Evolutionary conservation across 2,329 filamentous ascomycete genomes (phyloP).

Genomic region (Fusarium clavum): DNA sequence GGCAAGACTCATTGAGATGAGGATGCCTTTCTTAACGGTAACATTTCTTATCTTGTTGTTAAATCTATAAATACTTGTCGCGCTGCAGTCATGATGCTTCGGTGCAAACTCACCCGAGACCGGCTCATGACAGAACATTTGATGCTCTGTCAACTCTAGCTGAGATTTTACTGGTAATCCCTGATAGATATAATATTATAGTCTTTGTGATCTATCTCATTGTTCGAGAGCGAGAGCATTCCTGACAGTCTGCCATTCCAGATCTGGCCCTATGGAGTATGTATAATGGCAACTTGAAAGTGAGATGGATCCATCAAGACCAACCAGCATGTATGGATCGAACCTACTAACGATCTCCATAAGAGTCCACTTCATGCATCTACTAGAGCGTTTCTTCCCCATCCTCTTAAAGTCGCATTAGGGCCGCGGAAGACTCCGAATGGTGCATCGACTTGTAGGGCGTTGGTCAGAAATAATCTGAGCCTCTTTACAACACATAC

Average conservation of each 20-base stretch:
- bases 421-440: not conserved
- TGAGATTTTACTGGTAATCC: not conserved
- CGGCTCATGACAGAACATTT: not conserved
- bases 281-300: not conserved
- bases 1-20: not conserved
- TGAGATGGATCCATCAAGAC: not conserved
- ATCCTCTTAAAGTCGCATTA: not conserved
- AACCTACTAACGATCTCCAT: not conserved
- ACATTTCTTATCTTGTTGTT: not conserved
- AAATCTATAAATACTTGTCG: no score
- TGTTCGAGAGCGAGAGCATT: not conserved
- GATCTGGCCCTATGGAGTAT: not conserved
- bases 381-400: not conserved
- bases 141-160: rapidly evolving
- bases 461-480: not conserved
- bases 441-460: not conserved
- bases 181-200: not conserved
- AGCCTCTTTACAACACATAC: not conserved
- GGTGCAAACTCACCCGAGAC: not conserved
- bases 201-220: not conserved
- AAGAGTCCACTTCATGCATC: not conserved
- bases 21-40: not conserved
- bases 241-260: not conserved
- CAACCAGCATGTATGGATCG: not conserved
- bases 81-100: not conserved